Evolutionary conservation across 768 basidiomycete species (phyloP).

Genomic region (Auricularia heimuer): DNA sequence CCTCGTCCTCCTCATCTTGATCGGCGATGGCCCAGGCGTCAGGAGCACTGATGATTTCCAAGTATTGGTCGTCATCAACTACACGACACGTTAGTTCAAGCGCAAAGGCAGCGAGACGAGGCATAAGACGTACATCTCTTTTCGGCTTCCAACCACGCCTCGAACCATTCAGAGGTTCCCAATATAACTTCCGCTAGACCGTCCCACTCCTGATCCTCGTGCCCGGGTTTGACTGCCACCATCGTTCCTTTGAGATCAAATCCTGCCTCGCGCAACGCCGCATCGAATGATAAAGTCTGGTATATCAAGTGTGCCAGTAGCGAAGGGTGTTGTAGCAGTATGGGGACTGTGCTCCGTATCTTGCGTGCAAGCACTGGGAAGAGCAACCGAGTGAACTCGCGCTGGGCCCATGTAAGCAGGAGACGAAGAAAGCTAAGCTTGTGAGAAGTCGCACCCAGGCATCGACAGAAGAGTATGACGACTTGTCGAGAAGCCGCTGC

Average conservation of each 20-base stretch:
- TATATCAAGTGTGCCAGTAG: conserved; percentile 93
- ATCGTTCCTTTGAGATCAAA: conserved; percentile 53
- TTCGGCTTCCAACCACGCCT: conserved; percentile 84
- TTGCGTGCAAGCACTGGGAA: conserved; percentile 71
- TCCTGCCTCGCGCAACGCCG: conserved; percentile 60
- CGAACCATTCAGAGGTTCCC: conserved; percentile 80
- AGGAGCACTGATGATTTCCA: conserved; percentile 64
- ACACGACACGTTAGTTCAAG: conserved; percentile 3
- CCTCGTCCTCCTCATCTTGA: conserved; percentile 36
- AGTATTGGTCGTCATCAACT: conserved; percentile 87
- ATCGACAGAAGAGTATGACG: conserved; percentile 53
- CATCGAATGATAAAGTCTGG: conserved; percentile 83
- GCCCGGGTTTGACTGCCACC: conserved; percentile 18
- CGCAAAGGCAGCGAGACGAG: background rate
- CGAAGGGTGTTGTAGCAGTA: conserved; percentile 66
- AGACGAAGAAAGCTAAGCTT: background rate
- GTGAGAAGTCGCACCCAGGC: conserved; percentile 54
- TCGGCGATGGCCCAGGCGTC: conserved; percentile 84
- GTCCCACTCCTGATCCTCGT: conserved; percentile 40
- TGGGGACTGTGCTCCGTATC: conserved; percentile 61
- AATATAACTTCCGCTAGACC: conserved; percentile 79
- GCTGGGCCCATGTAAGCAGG: conserved; percentile 32
- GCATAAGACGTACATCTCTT: conserved; percentile 56
- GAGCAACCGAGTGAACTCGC: conserved; percentile 73
- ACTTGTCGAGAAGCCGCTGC: conserved; percentile 56